phyloP scores from a whole-genome alignment of 1,284 basidiomycete species.

The Moniliophthora roreri region DNA sequence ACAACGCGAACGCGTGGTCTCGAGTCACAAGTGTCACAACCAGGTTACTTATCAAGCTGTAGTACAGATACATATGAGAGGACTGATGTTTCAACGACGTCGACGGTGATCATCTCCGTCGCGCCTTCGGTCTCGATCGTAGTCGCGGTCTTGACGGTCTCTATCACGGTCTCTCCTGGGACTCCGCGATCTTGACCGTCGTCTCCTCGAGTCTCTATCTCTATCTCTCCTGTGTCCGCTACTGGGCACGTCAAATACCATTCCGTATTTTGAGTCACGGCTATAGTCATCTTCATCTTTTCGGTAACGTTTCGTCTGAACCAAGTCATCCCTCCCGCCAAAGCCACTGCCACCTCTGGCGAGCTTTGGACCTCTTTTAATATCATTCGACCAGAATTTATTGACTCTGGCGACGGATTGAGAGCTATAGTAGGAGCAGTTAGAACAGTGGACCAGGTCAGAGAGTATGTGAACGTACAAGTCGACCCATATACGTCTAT shows the following conservation, averaged over 20 bases:
- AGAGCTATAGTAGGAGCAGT: conserved; percentile 49
- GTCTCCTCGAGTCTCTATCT: conserved; percentile 10
- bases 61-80: too few relatives aligned
- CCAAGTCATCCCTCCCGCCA: conserved; percentile 71
- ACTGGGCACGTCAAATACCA: conserved; percentile 72
- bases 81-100: background rate
- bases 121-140: background rate
- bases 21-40: background rate
- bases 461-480: conserved; percentile 55
- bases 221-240: conserved; percentile 3
- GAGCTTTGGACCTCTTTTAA: conserved; percentile 49
- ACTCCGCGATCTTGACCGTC: conserved; percentile 19
- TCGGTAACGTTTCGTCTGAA: conserved; percentile 66
- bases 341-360: conserved; percentile 45
- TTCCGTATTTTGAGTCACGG: conserved; percentile 49
- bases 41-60: too few relatives aligned
- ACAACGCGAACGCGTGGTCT: background rate
- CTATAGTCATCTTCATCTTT: conserved; percentile 36
- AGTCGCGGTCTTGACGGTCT: conserved; percentile 8
- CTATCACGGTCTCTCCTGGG: conserved; percentile 19
- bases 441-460: conserved; percentile 16
- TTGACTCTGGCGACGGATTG: conserved; percentile 87
- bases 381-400: conserved; percentile 72
- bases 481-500: conserved; percentile 98
- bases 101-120: conserved; percentile 1